A percentile compares a stretch with the other conserved stretches of the same genome.
Conservation (phyloP, 495 filamentous ascomycete species). For the Bathelium albidoporum region DNA sequence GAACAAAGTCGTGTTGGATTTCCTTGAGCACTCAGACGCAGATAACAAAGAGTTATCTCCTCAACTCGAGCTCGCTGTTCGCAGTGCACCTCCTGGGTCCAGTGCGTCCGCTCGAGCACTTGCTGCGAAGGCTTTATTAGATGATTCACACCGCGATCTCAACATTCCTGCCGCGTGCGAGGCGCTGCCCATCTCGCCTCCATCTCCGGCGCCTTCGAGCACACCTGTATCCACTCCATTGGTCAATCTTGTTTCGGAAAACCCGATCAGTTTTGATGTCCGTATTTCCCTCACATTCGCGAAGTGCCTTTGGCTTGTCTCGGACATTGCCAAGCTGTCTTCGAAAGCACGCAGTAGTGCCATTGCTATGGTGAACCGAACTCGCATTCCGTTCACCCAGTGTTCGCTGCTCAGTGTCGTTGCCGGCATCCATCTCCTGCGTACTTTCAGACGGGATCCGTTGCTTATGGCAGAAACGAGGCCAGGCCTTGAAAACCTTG, state of each 20-base stretch:
- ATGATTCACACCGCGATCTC: conserved; percentile 40
- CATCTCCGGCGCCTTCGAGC: conserved; percentile 24
- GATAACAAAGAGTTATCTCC: conserved; percentile 36
- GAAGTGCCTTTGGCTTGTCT: conserved; percentile 64
- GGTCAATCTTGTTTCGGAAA: conserved; percentile 24
- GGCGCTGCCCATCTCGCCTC: conserved; percentile 33
- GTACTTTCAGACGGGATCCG: conserved; percentile 37
- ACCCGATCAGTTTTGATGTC: conserved; percentile 48
- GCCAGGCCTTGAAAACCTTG: conserved; percentile 25
- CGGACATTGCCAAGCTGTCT: conserved; percentile 25
- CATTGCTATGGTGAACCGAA: conserved; percentile 20
- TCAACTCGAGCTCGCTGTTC: conserved; percentile 57
- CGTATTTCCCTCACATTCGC: conserved; percentile 66
- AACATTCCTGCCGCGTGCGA: conserved; percentile 47
- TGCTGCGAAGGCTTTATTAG: conserved; percentile 55
- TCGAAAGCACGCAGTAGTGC: conserved; percentile 10
- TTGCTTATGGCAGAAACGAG: conserved; percentile 5
- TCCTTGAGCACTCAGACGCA: conserved; percentile 38
- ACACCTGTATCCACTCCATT: conserved; percentile 7
- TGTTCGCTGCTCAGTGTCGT: conserved; percentile 70
- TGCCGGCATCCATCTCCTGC: conserved; percentile 62
- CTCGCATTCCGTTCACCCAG: conserved; percentile 17
- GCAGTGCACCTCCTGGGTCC: conserved; percentile 69
- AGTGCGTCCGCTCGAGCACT: conserved; percentile 67
- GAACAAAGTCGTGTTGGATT: conserved; percentile 55